These are phyloP conservation scores for Candida takata DNA, from an alignment of 805 yeast species.

Conservation along the genomic window DNA sequence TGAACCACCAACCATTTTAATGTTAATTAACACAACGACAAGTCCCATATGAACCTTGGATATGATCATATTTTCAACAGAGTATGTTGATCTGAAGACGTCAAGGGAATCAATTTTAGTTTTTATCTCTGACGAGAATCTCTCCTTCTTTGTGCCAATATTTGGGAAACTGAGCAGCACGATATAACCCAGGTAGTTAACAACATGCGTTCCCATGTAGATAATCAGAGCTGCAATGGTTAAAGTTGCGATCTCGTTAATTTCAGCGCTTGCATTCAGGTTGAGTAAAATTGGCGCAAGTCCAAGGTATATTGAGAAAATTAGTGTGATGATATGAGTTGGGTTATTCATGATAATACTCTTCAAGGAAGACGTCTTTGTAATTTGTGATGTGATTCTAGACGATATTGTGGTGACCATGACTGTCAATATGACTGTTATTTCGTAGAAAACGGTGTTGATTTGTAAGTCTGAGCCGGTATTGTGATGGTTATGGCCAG, in stretches of 20 bases:
- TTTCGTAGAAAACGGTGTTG: slow-evolving; percentile 25
- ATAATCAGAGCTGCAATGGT: slow-evolving; percentile 38
- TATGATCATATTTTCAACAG: slow-evolving; percentile 40
- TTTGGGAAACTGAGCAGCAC: slow-evolving; percentile 48
- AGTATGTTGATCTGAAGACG: slow-evolving; percentile 43
- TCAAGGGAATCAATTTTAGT: slow-evolving; percentile 42
- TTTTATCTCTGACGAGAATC: slow-evolving; percentile 34
- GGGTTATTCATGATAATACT: slow-evolving; percentile 21
- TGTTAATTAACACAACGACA: slow-evolving; percentile 47
- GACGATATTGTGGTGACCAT: slow-evolving; percentile 30
- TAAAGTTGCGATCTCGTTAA: slow-evolving; percentile 41
- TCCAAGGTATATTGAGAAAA: slow-evolving; percentile 34
- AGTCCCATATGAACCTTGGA: slow-evolving; percentile 58
- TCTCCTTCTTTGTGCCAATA: slow-evolving; percentile 31
- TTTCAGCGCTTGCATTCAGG: slow-evolving; percentile 21
- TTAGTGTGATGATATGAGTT: slow-evolving; percentile 37
- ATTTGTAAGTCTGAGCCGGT: slow-evolving; percentile 14
- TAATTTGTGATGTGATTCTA: slow-evolving; percentile 7
- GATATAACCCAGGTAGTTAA: slow-evolving; percentile 43
- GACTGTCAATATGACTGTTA: slow-evolving; percentile 21
- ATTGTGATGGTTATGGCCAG: slow-evolving; percentile 24
- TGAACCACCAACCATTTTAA: slow-evolving; percentile 62
- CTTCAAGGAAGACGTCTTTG: slow-evolving; percentile 4
- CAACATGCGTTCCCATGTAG: slow-evolving; percentile 45
- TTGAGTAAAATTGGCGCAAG: slow-evolving; percentile 28